Evolutionary conservation across 192 early-diverging fungal genomes (phyloP).

Genomic region (Entrophospora sp.): DNA sequence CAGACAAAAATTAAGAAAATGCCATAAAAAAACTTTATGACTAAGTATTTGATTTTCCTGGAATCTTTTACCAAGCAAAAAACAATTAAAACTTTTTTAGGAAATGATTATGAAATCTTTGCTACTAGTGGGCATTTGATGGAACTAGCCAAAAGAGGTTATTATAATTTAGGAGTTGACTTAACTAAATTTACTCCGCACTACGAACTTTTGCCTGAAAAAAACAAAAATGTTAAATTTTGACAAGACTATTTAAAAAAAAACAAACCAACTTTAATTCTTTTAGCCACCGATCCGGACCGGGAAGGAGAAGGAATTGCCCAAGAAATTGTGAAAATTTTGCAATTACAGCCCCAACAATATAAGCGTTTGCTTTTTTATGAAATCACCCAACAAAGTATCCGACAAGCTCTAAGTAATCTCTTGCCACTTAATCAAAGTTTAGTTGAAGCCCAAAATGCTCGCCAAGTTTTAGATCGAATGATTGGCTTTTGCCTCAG

Average conservation of each 20-base stretch:
- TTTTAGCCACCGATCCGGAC: neutral
- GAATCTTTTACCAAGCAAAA: constrained; percentile 8
- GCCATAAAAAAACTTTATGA: too few relatives aligned
- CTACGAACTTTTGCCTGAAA: neutral
- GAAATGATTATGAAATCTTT: neutral
- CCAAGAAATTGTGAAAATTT: neutral
- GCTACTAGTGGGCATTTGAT: neutral
- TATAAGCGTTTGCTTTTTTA: constrained; percentile 11
- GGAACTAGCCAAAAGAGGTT: neutral
- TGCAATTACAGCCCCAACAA: neutral
- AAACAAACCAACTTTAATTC: neutral
- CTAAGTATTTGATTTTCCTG: neutral
- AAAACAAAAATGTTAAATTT: neutral
- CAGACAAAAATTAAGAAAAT: too few relatives aligned
- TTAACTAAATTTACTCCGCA: neutral
- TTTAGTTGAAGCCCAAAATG: neutral
- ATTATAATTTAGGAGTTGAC: constrained; percentile 12
- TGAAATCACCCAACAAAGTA: neutral
- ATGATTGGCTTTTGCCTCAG: constrained; percentile 14
- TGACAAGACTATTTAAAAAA: constrained; percentile 4
- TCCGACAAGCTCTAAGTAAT: neutral
- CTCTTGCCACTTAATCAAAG: neutral
- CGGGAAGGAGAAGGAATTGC: constrained; percentile 6
- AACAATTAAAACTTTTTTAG: constrained; percentile 7
- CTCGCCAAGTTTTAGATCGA: constrained; percentile 9